Evolutionary conservation across 2,329 filamentous ascomycete species (phyloP).

Genomic region (Stagonosporopsis vannaccii): DNA sequence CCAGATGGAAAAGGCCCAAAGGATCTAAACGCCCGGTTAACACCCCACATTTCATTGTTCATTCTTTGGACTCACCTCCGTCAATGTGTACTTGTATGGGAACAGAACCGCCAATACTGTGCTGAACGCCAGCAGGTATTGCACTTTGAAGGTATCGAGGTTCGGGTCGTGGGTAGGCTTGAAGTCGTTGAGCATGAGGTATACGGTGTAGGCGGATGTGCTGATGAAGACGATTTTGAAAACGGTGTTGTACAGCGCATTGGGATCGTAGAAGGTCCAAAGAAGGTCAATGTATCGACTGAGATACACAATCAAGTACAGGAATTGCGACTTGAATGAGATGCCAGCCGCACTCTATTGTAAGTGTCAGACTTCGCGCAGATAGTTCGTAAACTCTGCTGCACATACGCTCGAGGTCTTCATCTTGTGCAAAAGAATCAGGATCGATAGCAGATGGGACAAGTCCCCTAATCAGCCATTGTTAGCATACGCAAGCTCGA

Average conservation of each 20-base stretch:
- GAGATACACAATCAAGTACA: conserved; percentile 93
- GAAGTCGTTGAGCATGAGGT: conserved; percentile 97
- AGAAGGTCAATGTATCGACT: conserved; percentile 93
- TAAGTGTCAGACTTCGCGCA: conserved; percentile 3
- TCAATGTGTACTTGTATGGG: conserved; percentile 81
- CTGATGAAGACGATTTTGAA: conserved; percentile 97
- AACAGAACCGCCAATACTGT: conserved; percentile 80
- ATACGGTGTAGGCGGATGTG: conserved; percentile 91
- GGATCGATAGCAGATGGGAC: conserved; percentile 91
- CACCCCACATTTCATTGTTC: not conserved
- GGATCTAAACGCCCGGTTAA: conserved; percentile 65
- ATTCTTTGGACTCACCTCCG: conserved; percentile 60
- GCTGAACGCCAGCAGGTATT: conserved; percentile 87
- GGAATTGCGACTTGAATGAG: conserved; percentile 97
- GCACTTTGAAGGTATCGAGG: conserved; percentile 95
- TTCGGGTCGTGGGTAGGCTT: conserved; percentile 97
- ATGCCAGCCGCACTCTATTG: conserved; percentile 86
- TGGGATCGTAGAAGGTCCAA: conserved; percentile 77
- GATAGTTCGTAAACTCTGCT: too few relatives aligned
- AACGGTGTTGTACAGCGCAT: conserved; percentile 80
- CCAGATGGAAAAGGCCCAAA: conserved; percentile 99
- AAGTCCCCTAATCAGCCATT: conserved; percentile 73
- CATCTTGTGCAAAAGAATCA: conserved; percentile 98
- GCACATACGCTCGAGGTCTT: conserved; percentile 76
- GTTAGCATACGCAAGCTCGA: conserved; percentile 35